These are phyloP conservation scores for Rhodotorula sp. DNA, from an alignment of 1,284 basidiomycete species.

Conservation along the genomic window DNA sequence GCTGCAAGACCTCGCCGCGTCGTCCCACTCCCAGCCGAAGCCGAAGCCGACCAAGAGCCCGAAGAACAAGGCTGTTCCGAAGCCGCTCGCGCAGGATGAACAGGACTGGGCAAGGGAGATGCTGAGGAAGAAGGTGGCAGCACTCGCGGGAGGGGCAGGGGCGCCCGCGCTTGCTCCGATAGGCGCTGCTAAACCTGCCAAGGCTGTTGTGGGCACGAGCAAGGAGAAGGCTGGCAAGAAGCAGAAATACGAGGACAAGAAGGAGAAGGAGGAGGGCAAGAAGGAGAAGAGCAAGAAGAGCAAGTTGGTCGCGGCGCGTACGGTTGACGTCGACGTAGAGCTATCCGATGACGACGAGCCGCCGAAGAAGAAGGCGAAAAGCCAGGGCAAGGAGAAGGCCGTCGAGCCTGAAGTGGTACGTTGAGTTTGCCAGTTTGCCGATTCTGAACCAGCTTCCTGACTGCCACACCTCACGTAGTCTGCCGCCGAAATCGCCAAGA, in stretches of 20 bases:
- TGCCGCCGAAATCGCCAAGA: too few species aligned
- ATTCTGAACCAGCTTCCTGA: too few species aligned
- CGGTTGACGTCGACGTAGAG: background rate
- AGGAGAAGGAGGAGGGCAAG: slow-evolving; percentile 10
- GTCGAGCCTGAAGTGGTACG: too few species aligned
- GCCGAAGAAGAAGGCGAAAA: background rate
- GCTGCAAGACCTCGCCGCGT: background rate
- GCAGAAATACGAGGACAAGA: background rate
- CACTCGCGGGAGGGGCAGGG: background rate
- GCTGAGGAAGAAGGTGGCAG: background rate
- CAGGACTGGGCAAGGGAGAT: slow-evolving; percentile 5
- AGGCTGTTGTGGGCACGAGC: background rate
- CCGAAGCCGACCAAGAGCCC: background rate
- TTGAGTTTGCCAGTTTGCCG: too few species aligned
- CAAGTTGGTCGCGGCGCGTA: background rate
- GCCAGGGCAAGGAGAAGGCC: slow-evolving; percentile 7
- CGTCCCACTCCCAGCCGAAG: background rate
- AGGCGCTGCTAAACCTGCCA: background rate
- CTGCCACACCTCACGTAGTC: too few species aligned
- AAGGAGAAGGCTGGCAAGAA: background rate
- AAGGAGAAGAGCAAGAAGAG: slow-evolving; percentile 5
- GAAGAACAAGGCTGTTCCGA: background rate
- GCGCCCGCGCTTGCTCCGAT: background rate
- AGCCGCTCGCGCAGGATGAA: background rate
- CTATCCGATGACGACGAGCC: background rate